phyloP scores from a whole-genome alignment of 495 filamentous ascomycete species.

The Hypomontagnella submonticulosa region DNA sequence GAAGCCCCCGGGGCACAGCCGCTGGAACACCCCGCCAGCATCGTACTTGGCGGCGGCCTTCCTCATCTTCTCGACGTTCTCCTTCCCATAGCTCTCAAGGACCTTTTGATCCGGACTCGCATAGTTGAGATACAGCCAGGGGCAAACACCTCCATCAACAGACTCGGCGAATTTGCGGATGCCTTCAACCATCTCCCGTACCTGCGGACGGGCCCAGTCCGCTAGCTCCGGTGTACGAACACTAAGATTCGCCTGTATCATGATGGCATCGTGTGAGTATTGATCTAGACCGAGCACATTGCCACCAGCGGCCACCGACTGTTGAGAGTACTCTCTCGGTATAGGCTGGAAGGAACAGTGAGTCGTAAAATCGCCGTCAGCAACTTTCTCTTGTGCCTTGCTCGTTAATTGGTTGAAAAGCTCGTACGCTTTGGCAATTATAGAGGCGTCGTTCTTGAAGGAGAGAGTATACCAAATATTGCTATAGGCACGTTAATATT shows the following conservation, averaged over 20 bases:
- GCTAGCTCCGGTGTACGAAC: neutral
- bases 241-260: neutral
- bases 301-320: neutral
- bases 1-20: neutral
- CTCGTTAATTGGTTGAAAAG: neutral
- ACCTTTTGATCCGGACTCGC: constrained; percentile 2
- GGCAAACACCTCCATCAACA: neutral
- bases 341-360: neutral
- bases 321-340: neutral
- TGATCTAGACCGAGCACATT: neutral
- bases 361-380: neutral
- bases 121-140: neutral
- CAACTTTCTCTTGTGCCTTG: neutral
- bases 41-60: neutral
- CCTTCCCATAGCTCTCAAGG: neutral
- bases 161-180: neutral
- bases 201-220: neutral
- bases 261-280: neutral
- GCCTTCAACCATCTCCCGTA: neutral
- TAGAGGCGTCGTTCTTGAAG: neutral
- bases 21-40: neutral
- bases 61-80: neutral
- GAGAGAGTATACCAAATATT: neutral
- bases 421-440: neutral
- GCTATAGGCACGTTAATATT: neutral